These are phyloP conservation scores for Colletotrichum karsti DNA, from an alignment of 2,329 filamentous ascomycete genomes.

Conservation along the genomic window DNA sequence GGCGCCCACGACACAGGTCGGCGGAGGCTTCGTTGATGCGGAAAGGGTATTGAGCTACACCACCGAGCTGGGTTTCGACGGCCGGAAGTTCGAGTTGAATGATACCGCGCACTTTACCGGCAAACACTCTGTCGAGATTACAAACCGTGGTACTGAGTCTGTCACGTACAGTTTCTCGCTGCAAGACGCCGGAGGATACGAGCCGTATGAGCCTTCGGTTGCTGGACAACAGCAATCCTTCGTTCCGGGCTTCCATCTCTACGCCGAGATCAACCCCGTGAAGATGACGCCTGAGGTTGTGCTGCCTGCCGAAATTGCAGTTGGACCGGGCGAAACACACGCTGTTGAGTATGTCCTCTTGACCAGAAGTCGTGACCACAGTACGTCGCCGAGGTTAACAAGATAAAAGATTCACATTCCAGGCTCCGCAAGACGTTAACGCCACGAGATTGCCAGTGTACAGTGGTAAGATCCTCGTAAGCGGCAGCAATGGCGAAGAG, in stretches of 20 bases:
- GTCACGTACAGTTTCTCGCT: slow-evolving; percentile 50
- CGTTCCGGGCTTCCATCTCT: neutral
- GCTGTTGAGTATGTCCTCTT: neutral
- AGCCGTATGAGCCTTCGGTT: neutral
- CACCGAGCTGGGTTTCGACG: slow-evolving; percentile 45
- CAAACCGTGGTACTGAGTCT: slow-evolving; percentile 49
- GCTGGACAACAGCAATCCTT: neutral
- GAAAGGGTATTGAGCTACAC: slow-evolving; percentile 51
- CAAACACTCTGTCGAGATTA: slow-evolving; percentile 46
- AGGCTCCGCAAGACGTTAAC: slow-evolving; percentile 27
- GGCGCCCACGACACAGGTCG: slow-evolving; percentile 42
- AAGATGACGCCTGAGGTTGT: slow-evolving; percentile 8
- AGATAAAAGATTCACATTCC: neutral
- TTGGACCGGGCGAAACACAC: slow-evolving; percentile 6
- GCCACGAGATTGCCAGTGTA: slow-evolving; percentile 39
- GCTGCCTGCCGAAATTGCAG: neutral
- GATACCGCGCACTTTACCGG: slow-evolving; percentile 54
- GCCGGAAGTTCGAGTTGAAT: slow-evolving; percentile 51
- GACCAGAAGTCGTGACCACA: too few relatives aligned
- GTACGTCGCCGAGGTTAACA: neutral
- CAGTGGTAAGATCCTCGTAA: slow-evolving; percentile 42
- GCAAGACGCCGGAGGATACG: slow-evolving; percentile 38
- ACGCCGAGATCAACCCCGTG: neutral
- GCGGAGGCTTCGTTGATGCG: slow-evolving; percentile 56
- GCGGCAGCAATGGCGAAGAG: slow-evolving; percentile 40